Base-by-base conservation (phyloP, 371 early-diverging fungal species). In the Haplosporangium sp. region DNA sequence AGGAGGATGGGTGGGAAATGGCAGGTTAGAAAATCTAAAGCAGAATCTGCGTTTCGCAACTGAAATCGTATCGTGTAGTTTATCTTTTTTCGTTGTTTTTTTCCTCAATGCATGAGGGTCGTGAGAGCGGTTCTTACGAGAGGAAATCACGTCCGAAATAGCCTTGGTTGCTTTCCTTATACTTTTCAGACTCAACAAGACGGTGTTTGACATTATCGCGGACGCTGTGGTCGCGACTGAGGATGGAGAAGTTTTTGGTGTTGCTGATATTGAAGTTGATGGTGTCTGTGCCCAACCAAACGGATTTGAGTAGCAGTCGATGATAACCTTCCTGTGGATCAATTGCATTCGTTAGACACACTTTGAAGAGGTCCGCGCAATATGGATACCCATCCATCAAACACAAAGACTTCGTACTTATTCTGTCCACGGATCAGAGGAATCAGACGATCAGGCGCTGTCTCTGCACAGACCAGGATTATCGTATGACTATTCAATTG, bases 261-360 rank as follows among this genome's bases (percentile, higher is more conserved):
- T 20, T 50, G 18, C 42, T 7, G 59, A n/a, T 14, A 54, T 43
- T 29, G 29, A 13, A 48, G 55, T 21, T 18, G 42, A 41, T 41
- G 41, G 41, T 1, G 55, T 55, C 7, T 57, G 36, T 2, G 64
- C 62, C 79, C 79, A 77, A 21, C 72, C 79, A 50, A 68, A 58
- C 12, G 71, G 79, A 21, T 77, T 68, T 6, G 79, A 67, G 60
- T 77, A 77, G 9, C 68, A 71, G 45, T 77, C 72, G 1, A 77
- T 48, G 21, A 67, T 20, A 0, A 52, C 55, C 42, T 70, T 70
- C 41, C 72, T 58, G 52, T 37, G 20, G 36, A 21, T 45, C 29
- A 62, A 52, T 40, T 64, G 47, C 1, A 36, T 21, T 13, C n/a
- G n/a, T n/a, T n/a, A n/a, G n/a, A n/a, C n/a, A n/a, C n/a, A n/a